Conservation (phyloP, 1,284 basidiomycete species). For the Inonotus hispidus region DNA sequence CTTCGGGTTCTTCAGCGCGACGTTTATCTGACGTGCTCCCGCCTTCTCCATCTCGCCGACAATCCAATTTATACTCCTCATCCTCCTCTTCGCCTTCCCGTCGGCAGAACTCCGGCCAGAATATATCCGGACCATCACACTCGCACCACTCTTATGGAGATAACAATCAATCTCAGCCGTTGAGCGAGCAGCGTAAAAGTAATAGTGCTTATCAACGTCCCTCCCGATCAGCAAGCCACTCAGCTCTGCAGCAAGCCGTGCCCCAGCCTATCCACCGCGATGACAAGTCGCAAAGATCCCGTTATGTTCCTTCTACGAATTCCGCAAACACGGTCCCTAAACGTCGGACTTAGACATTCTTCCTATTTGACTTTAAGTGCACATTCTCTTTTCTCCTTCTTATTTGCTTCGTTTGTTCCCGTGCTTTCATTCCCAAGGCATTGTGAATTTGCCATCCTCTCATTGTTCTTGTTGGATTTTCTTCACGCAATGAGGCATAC, state of each 20-base stretch:
- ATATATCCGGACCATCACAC: not conserved
- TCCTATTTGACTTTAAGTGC: not conserved
- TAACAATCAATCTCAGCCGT: not conserved
- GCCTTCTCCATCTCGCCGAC: not conserved
- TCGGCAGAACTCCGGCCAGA: not conserved
- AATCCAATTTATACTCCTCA: not conserved
- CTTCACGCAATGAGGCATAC: not conserved
- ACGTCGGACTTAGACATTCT: conserved; percentile 15
- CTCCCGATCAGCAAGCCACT: conserved; percentile 1
- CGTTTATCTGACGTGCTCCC: not conserved
- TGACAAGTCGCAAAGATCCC: not conserved
- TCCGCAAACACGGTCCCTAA: conserved; percentile 18
- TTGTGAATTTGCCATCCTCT: not conserved
- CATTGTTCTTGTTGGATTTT: not conserved
- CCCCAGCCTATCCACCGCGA: not conserved
- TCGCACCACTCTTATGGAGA: not conserved
- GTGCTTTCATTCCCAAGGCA: not conserved
- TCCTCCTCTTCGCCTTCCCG: conserved; percentile 1
- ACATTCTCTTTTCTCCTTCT: not conserved
- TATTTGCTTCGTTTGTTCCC: not conserved
- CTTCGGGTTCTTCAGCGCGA: conserved; percentile 1
- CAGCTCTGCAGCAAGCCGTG: not conserved
- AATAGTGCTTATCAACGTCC: not conserved
- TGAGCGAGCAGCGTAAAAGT: not conserved
- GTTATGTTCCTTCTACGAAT: conserved; percentile 28